Evolutionary conservation across 2,329 filamentous ascomycete genomes (phyloP), one percentile per base, ranked within the genome.

Genomic region (Hortaea werneckii): DNA sequence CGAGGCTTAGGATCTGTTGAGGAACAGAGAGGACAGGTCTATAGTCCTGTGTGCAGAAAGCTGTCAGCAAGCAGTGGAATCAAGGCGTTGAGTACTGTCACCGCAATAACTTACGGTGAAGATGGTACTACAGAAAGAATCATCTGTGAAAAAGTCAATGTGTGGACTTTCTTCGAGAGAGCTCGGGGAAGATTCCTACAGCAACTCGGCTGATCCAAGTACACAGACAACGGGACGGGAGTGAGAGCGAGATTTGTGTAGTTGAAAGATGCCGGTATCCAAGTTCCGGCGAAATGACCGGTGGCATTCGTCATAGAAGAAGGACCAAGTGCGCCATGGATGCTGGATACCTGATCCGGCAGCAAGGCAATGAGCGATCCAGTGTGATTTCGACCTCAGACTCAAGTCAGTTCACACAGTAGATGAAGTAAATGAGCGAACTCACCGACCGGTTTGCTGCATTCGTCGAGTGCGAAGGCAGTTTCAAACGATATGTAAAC

Each of bases 231-330:
- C 11, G 42, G 42, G 3, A 44, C 42, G 10, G 42, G 42, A 6
- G 42, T 44, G 4, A 44, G 6, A n/a, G 42, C 34, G 2, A 44
- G 42, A 13, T 44, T 44, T 7, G 42, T 38, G 26, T 44, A 38
- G 27, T 38, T 29, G 30, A 44, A 26, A 6, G 9, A 11, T 7
- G 42, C 42, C 42, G 30, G 27, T 34, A 37, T 11, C 42, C 42
- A 44, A 7, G 42, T 26, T 6, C 42, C 42, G 34, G 27, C 12
- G 7, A 44, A 44, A 13, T 44, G 34, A 37, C n/a, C 13, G 3
- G 28, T 32, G 6, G 30, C 12, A 9, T 38, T 6, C 8, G 41
- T 32, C 6, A 43, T 38, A 20, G n/a, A 37, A 5, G 37, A 34
- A 7, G 42, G 30, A 6, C 42, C 42, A 5, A 34, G 29, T 30